phyloP scores from a whole-genome alignment of 305 asterid genomes.

The Rubia balearica region DNA sequence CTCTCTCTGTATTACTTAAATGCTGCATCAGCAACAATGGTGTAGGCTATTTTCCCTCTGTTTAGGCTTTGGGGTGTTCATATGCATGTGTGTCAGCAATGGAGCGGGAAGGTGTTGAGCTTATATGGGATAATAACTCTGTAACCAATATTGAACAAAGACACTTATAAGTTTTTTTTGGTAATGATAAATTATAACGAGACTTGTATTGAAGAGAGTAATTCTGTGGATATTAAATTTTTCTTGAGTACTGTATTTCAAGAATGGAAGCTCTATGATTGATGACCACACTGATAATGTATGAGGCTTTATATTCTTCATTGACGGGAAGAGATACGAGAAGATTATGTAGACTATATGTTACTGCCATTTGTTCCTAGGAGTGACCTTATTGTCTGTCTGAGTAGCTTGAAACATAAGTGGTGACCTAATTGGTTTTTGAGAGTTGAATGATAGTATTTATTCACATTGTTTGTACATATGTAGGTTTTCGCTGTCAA shows the following conservation, averaged over 20 bases:
- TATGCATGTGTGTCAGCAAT: neutral
- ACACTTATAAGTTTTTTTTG: neutral
- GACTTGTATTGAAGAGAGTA: neutral
- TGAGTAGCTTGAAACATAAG: neutral
- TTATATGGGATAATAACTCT: neutral
- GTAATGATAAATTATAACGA: too few relatives aligned
- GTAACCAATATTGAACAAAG: neutral
- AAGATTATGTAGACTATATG: too few relatives aligned
- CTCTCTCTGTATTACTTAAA: neutral
- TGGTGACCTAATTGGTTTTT: neutral
- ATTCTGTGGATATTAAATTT: neutral
- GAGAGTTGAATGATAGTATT: neutral
- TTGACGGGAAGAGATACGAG: neutral
- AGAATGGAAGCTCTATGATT: neutral
- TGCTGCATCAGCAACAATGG: neutral
- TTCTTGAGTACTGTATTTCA: neutral
- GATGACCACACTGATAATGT: neutral
- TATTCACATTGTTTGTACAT: neutral
- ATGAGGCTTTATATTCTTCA: neutral
- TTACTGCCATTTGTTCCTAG: neutral
- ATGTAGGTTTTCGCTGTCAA: slow-evolving; percentile 93
- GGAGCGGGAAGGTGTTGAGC: neutral
- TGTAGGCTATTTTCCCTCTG: neutral
- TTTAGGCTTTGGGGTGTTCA: neutral
- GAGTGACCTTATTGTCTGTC: neutral